Percentiles rank a stretch among this genome's conserved stretches.
These are phyloP conservation scores for Fusarium lyarnte DNA, from an alignment of 2,329 filamentous ascomycete species.

Conservation along the genomic window DNA sequence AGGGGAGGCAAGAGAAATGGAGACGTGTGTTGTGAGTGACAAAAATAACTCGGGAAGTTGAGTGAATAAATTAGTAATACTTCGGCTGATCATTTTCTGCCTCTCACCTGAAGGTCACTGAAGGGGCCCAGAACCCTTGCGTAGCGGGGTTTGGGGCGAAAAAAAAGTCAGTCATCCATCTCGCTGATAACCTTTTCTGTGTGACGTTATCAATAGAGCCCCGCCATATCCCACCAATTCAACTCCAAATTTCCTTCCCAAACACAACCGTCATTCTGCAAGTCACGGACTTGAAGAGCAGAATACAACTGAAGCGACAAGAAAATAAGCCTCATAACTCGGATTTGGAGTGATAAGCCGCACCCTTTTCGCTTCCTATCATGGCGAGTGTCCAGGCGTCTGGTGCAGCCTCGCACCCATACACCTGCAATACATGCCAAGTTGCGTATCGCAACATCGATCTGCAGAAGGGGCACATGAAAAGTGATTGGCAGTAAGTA, in stretches of 20 bases:
- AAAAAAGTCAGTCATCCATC: slow-evolving; percentile 40
- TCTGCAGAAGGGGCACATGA: slow-evolving; percentile 94
- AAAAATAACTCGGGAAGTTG: background rate
- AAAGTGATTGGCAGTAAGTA: slow-evolving; percentile 96
- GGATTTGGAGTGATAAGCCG: background rate
- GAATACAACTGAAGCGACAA: background rate
- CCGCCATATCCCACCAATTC: slow-evolving; percentile 43
- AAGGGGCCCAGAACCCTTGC: slow-evolving; percentile 20
- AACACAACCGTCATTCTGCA: background rate
- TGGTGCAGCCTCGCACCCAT: slow-evolving; percentile 74
- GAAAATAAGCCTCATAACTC: background rate
- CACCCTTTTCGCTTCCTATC: background rate
- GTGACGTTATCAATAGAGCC: slow-evolving; percentile 44
- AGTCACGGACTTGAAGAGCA: background rate
- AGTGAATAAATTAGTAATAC: background rate
- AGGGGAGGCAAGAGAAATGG: background rate
- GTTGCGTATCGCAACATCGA: slow-evolving; percentile 96
- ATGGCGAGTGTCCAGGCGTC: slow-evolving; percentile 59
- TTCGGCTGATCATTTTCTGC: background rate
- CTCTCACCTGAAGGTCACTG: background rate
- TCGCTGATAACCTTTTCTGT: slow-evolving; percentile 37
- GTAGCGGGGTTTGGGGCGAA: slow-evolving; percentile 31
- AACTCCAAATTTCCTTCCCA: slow-evolving; percentile 37
- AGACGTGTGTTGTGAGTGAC: background rate
- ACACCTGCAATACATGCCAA: slow-evolving; percentile 98